Percentiles rank a stretch among this genome's conserved stretches.
Evolutionary conservation across 2,329 filamentous ascomycete genomes (phyloP).

Genomic region (Colletotrichum shisoi): DNA sequence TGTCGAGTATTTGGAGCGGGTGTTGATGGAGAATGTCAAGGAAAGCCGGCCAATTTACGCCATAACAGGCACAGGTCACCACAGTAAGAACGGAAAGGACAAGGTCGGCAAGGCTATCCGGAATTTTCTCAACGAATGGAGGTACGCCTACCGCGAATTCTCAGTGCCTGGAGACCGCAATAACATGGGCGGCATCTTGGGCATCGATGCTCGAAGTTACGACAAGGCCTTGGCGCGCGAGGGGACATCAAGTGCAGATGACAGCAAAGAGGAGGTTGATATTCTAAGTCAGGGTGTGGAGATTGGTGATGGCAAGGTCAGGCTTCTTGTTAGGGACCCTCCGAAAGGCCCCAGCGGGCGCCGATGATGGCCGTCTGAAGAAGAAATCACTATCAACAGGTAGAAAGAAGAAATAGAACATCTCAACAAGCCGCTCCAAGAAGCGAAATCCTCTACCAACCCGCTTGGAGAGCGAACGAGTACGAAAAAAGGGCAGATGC

Average conservation of each 20-base stretch:
- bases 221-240: slow-evolving; percentile 67
- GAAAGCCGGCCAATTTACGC: slow-evolving; percentile 84
- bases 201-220: slow-evolving; percentile 72
- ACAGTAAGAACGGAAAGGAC: slow-evolving; percentile 98
- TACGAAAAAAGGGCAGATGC: neutral
- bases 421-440: slow-evolving; percentile 18
- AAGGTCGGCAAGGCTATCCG: slow-evolving; percentile 96
- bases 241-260: slow-evolving; percentile 50
- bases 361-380: slow-evolving; percentile 50
- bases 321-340: slow-evolving; percentile 68
- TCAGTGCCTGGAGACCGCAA: slow-evolving; percentile 92
- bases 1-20: slow-evolving; percentile 88
- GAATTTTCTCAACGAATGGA: slow-evolving; percentile 91
- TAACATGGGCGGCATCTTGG: slow-evolving; percentile 78
- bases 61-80: slow-evolving; percentile 95
- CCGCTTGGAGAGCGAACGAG: neutral
- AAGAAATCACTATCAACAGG: slow-evolving; percentile 31
- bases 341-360: slow-evolving; percentile 64
- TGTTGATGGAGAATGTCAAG: slow-evolving; percentile 81
- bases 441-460: neutral
- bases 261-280: slow-evolving; percentile 59
- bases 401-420: slow-evolving; percentile 34
- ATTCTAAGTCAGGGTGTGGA: slow-evolving; percentile 72
- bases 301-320: slow-evolving; percentile 72
- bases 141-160: slow-evolving; percentile 95